phyloP scores from a whole-genome alignment of 768 basidiomycete species.

The Rhodosporidiobolus odoratus region DNA sequence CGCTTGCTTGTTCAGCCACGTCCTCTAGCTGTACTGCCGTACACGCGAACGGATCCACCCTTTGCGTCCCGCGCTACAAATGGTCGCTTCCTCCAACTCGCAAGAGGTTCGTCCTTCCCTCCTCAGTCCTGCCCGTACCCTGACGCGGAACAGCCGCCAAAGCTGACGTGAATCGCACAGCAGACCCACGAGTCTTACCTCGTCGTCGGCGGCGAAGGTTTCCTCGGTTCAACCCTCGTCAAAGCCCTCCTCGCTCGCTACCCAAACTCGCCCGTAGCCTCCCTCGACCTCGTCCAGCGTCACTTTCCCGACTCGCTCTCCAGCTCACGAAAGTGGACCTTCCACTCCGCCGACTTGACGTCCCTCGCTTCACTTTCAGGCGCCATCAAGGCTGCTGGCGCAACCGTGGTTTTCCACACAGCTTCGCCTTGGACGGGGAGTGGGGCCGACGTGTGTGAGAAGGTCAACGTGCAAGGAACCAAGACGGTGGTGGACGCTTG shows the following conservation, averaged over 20 bases:
- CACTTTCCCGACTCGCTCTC: conserved; percentile 48
- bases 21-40: no score
- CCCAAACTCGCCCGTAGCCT: conserved; percentile 64
- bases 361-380: conserved; percentile 64
- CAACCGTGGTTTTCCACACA: conserved; percentile 91
- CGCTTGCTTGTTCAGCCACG: no score
- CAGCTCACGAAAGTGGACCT: conserved; percentile 48
- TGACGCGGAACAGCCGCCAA: no score
- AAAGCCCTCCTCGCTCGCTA: conserved; percentile 70
- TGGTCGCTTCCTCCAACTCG: no score
- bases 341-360: conserved; percentile 84
- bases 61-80: no score
- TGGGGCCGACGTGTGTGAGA: conserved; percentile 69
- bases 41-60: no score
- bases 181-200: conserved; percentile 61
- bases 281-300: conserved; percentile 87
- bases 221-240: conserved; percentile 85
- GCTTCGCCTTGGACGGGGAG: conserved; percentile 63
- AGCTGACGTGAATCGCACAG: no score
- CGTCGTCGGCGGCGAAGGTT: conserved; percentile 79
- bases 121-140: no score
- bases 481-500: conserved; percentile 77
- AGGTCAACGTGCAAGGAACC: conserved; percentile 91
- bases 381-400: conserved; percentile 66
- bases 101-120: no score